These are phyloP conservation scores for Citrus australasica DNA, from an alignment of 345 rosid species.

Conservation along the genomic window DNA sequence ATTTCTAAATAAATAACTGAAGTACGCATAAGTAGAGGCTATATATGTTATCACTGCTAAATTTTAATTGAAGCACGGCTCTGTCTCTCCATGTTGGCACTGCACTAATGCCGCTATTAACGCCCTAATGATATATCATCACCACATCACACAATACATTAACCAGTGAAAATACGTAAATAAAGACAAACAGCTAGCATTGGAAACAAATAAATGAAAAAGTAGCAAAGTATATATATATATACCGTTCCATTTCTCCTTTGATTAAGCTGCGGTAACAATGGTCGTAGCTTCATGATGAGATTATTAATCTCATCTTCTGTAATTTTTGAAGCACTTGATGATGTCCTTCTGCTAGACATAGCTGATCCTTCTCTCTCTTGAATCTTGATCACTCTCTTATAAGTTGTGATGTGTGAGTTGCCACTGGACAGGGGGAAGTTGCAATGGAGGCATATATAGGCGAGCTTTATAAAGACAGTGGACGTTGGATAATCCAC, in stretches of 20 bases:
- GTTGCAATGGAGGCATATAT: background rate
- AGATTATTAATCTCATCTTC: slow-evolving; percentile 21
- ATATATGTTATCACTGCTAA: too few species aligned
- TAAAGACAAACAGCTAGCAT: background rate
- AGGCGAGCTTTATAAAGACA: slow-evolving; percentile 26
- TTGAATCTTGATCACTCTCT: background rate
- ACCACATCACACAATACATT: too few species aligned
- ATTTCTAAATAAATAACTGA: too few species aligned
- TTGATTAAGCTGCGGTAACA: slow-evolving; percentile 24
- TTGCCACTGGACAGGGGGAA: background rate
- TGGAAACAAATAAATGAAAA: background rate
- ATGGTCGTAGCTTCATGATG: slow-evolving; percentile 23
- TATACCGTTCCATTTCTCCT: slow-evolving; percentile 23
- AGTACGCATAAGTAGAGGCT: too few species aligned
- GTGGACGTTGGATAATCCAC: background rate
- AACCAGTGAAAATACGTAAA: background rate
- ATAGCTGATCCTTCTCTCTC: slow-evolving; percentile 5
- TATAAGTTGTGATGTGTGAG: too few species aligned
- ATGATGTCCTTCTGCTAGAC: slow-evolving; percentile 18
- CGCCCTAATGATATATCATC: background rate
- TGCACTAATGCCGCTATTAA: background rate
- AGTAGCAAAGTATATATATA: background rate
- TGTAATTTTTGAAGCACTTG: slow-evolving; percentile 17
- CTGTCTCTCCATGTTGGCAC: too few species aligned
- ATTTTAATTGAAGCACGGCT: too few species aligned